Base-by-base conservation (phyloP, 345 rosid genomes). In the Salix viminalis region DNA sequence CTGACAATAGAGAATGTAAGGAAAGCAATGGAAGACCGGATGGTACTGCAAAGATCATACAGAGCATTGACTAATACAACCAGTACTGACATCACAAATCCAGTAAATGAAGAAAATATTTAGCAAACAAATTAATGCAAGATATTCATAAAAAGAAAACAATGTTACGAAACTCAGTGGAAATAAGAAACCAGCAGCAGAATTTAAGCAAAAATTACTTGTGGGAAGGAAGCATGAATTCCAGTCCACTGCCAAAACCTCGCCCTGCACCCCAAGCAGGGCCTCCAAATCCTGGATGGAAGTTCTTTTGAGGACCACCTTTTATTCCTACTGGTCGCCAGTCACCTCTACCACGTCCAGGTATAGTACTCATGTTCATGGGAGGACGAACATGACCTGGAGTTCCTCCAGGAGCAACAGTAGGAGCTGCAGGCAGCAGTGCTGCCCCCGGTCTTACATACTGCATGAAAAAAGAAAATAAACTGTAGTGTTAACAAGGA, bases 171-270 rank as follows among this genome's bases (percentile, higher is more conserved):
- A 67, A 65, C 11, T 10, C n/a, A 54, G 30, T 5, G 18, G 8
- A 12, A 58, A 62, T 69, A 62, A 48, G 15, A 6, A 26, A 16
- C 32, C 28, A 62, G 48, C 26, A 36, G 30, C 66, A 30, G 28
- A 26, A 64, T 52, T 73, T 23, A 61, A 52, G 48, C 16, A 56
- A 75, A 81, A 41, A 30, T 88, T 92, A 96, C 99, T 91, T 96
- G 96, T 96, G 98, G 72, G 98, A 90, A 82, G 99, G 99, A 83
- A 94, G 98, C 3, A 97, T 93, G 81, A 96, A 96, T 50, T 96
- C 99, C 83, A 88, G 84, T 64, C 97, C 97, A 14, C 89, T 85
- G 12, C 91, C 90, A 85, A 83, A 86, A 58, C 90, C 95, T 70
- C 97, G 89, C 28, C 99, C 98, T 1, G 91, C 84, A 74, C 96